Percentiles rank a stretch among this genome's conserved stretches.
These are phyloP conservation scores for Pterocarpus macrocarpus DNA, from an alignment of 306 rosid species.

Conservation along the genomic window DNA sequence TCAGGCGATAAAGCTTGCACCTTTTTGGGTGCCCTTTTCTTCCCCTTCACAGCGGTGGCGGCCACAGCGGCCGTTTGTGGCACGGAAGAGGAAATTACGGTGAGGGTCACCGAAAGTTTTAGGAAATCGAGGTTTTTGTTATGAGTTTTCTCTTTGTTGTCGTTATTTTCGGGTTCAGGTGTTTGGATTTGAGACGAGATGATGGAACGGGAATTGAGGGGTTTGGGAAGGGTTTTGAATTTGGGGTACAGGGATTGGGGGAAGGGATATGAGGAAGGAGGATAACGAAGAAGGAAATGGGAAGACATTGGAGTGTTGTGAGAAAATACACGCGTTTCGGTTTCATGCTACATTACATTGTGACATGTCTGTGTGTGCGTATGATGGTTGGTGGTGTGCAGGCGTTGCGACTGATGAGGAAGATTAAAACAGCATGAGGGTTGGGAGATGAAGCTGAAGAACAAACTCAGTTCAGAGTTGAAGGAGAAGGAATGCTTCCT, in stretches of 20 bases:
- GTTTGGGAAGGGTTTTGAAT: constrained; percentile 44
- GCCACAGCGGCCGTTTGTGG: constrained; percentile 58
- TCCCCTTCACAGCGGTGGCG: constrained; percentile 58
- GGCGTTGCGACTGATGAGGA: constrained; percentile 32
- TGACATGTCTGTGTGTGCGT: background rate
- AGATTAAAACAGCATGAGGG: constrained; percentile 2
- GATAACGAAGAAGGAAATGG: constrained; percentile 50
- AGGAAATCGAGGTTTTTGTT: constrained; percentile 60
- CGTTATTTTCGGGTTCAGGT: constrained; percentile 44
- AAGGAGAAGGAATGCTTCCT: background rate
- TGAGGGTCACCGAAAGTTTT: constrained; percentile 74
- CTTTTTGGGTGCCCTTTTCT: constrained; percentile 67
- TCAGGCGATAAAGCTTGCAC: constrained; percentile 70
- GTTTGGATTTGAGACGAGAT: constrained; percentile 59
- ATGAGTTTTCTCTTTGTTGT: constrained; percentile 29
- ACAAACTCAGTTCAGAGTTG: background rate
- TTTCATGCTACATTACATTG: constrained; percentile 33
- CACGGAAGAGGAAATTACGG: constrained; percentile 75
- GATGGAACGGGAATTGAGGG: constrained; percentile 44
- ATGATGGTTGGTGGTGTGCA: background rate
- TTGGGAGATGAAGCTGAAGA: constrained; percentile 20
- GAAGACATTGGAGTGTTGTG: constrained; percentile 61
- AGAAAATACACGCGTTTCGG: background rate
- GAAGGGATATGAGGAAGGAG: constrained; percentile 45
- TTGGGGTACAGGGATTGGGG: constrained; percentile 51